Evolutionary conservation across 495 filamentous ascomycete species (phyloP), one percentile per base, ranked within the genome.

Genomic region (Delitschia confertaspora): DNA sequence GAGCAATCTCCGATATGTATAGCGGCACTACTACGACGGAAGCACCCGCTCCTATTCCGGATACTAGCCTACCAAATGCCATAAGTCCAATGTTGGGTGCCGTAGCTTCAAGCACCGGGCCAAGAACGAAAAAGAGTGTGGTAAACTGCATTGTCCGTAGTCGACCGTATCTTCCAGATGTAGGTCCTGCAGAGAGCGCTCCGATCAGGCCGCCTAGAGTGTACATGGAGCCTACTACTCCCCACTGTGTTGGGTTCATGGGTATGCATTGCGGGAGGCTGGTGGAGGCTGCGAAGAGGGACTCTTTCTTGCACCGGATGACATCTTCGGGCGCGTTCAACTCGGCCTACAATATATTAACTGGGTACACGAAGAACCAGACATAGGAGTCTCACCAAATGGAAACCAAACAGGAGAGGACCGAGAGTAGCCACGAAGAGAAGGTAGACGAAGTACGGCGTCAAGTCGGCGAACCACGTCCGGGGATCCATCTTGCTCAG

Each of bases 21-120:
- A 96, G 76, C n/a, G 91, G 91, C 0, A 91, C 85, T n/a, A 93
- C 82, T 17, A 96, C 91, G 6, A 88, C 83, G 6, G 85, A 74
- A 4, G 86, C 82, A 5, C 93, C 91, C 6, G 88, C 83, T 4
- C 83, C 91, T 2, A 94, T 50, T 5, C 91, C 91, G 3, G 82
- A 80, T 9, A 96, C 61, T 14, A 93, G 69, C 22, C 93, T 72
- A 18, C 91, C 91, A 18, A 85, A 39, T 3, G 69, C 69, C 48
- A 98, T 68, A 13, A 83, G 43, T 0, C 68, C 55, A 17, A 94
- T 81, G n/a, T 71, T 77, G 2, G 70, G 61, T 0, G 87, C 76
- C 6, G 84, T 47, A 0, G 84, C 77, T 59, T 93, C 85, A 30
- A 85, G 69, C 6, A 81, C 32, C 0, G 88, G 84, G 0, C 88